Base-by-base conservation (phyloP, 2,329 filamentous ascomycete species). In the Chaetomium sp. region DNA sequence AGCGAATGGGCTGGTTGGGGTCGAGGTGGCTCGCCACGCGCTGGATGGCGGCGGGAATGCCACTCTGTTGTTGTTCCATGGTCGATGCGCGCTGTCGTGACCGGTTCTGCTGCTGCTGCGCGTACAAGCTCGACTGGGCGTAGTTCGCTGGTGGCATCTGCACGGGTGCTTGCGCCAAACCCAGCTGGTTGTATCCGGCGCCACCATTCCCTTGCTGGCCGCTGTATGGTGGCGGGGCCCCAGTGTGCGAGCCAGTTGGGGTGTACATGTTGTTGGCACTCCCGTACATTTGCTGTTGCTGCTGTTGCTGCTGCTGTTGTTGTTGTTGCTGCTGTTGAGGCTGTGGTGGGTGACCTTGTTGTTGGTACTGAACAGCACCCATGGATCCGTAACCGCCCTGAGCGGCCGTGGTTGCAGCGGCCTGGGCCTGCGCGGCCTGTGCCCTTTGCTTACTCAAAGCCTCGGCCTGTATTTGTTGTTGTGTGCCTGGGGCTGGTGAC, bases 1-100 rank as follows among this genome's bases (percentile, higher is more conserved):
- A 74, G 49, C 94, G 84, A 66, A 99, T 97, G 0, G 94, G 94
- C 58, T 91, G 89, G 65, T 85, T 97, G 1, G 94, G 94, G 67
- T 99, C 94, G 45, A 99, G 81, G 71, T 97, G 92, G 69, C 91
- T 96, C 43, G 94, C 94, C 27, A 99, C 94, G 64, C 94, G 82
- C 72, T 99, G 94, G 56, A 99, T 89, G 3, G 91, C 86, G 11
- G 89, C 86, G 5, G 94, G 94, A 57, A 99, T 96, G 2, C 92
- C 92, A 60, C 88, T 91, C 67, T 91, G 88, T 66, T 95, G 89
- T 68, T 94, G 89, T 67, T 97, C 94, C 87, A 97, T 95, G 3
- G 94, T 99, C 45, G 91, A 94, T 42, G 94, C 91, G 59, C 94
- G 85, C 72, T 96, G 92, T 53, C 94, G 84, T 45, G 87, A 87